phyloP scores from a whole-genome alignment of 2,329 filamentous ascomycete species.

The Fusarium algeriense region DNA sequence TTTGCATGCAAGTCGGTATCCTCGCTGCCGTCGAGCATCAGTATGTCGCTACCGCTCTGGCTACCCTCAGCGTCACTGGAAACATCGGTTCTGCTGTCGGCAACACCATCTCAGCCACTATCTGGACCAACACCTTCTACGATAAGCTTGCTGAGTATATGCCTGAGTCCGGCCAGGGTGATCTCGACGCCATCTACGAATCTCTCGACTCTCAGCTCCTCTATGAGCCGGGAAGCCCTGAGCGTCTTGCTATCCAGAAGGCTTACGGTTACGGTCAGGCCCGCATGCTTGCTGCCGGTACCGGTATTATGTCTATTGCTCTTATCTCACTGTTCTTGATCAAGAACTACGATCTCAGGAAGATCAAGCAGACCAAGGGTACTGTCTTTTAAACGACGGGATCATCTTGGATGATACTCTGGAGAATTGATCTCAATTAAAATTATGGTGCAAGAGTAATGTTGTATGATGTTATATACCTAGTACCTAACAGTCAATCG shows the following conservation, averaged over 20 bases:
- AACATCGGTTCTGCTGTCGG: constrained; percentile 49
- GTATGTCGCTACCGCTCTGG: constrained; percentile 49
- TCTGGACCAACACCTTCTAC: constrained; percentile 50
- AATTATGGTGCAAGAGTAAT: constrained; percentile 18
- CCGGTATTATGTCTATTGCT: constrained; percentile 49
- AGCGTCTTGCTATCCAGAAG: constrained; percentile 66
- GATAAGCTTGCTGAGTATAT: constrained; percentile 64
- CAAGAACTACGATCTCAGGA: constrained; percentile 62
- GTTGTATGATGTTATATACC: background rate
- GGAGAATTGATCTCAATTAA: background rate
- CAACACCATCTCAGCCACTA: constrained; percentile 47
- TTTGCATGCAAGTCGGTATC: constrained; percentile 46
- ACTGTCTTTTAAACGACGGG: constrained; percentile 57
- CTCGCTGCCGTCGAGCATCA: constrained; percentile 51
- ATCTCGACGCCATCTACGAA: constrained; percentile 64
- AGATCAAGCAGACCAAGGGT: constrained; percentile 64
- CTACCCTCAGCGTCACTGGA: constrained; percentile 46
- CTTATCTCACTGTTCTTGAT: constrained; percentile 59
- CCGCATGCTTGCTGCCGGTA: constrained; percentile 59
- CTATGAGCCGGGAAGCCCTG: constrained; percentile 60
- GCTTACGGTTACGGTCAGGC: constrained; percentile 67
- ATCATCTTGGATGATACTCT: background rate
- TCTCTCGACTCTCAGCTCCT: constrained; percentile 64
- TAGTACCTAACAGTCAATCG: background rate
- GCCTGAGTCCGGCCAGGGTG: constrained; percentile 54